Evolutionary conservation across 2,329 filamentous ascomycete species (phyloP).

Genomic region (Penicillium digitatum): DNA sequence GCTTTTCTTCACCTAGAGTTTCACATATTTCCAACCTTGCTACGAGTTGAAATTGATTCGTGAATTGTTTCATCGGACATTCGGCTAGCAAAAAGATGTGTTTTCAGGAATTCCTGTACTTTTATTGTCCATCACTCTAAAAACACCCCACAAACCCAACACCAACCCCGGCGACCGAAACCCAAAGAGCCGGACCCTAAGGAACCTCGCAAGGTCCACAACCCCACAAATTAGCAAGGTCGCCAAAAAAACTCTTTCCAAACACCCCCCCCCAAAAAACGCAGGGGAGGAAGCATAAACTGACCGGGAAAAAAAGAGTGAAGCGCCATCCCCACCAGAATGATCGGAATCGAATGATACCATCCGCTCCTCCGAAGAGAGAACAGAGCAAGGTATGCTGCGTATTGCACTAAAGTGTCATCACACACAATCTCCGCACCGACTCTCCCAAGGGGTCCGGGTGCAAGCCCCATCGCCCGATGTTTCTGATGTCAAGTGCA

Average conservation of each 20-base stretch:
- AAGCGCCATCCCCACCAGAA: slow-evolving; percentile 78
- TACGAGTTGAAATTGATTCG: not conserved
- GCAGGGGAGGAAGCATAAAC: slow-evolving; percentile 31
- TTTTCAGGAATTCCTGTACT: not conserved
- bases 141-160: not conserved
- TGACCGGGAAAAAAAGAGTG: slow-evolving; percentile 49
- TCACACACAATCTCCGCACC: slow-evolving; percentile 88
- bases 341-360: slow-evolving; percentile 91
- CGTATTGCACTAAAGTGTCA: slow-evolving; percentile 95
- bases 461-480: slow-evolving; percentile 56
- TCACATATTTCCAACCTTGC: not conserved
- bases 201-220: slow-evolving; percentile 13
- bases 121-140: not conserved
- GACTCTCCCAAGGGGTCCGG: slow-evolving; percentile 74
- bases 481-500: slow-evolving; percentile 92
- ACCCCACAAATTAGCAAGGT: slow-evolving; percentile 39
- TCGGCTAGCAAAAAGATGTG: not conserved
- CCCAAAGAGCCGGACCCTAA: slow-evolving; percentile 7
- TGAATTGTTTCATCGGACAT: not conserved
- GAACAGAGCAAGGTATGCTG: slow-evolving; percentile 60
- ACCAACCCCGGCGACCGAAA: slow-evolving; percentile 20
- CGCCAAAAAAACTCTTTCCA: slow-evolving; percentile 25
- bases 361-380: slow-evolving; percentile 34
- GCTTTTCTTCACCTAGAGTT: not conserved
- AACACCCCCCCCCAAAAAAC: slow-evolving; percentile 9